Conservation (phyloP, 2,329 filamentous ascomycete species). For the Cytospora piceae region DNA sequence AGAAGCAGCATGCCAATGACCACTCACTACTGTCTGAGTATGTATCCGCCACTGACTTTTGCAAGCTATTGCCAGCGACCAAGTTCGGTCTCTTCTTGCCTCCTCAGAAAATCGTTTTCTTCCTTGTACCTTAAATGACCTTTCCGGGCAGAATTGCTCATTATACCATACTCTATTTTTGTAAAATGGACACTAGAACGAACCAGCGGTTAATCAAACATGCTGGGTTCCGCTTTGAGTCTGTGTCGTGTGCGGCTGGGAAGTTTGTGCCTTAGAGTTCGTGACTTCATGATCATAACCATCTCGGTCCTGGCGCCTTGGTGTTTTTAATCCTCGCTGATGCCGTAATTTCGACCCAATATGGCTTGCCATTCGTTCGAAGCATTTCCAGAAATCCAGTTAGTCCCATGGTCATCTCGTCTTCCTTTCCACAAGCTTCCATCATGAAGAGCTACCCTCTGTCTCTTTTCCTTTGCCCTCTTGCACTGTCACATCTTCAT, state of each 20-base stretch:
- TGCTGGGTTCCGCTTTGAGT: background rate
- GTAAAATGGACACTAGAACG: background rate
- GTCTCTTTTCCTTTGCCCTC: background rate
- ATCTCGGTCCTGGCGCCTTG: background rate
- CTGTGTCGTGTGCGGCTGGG: background rate
- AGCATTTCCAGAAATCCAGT: too few species aligned
- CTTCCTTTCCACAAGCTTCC: background rate
- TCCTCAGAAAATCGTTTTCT: background rate
- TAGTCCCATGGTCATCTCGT: background rate
- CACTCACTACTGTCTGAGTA: background rate
- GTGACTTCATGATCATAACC: slow-evolving; percentile 5
- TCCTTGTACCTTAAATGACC: background rate
- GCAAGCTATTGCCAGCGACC: background rate
- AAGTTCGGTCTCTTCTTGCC: background rate
- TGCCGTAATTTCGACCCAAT: background rate
- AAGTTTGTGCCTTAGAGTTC: background rate
- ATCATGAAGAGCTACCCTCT: slow-evolving; percentile 19
- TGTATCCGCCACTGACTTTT: background rate
- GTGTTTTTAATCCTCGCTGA: background rate
- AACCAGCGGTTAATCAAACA: background rate
- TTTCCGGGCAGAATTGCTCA: background rate
- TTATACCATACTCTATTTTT: background rate
- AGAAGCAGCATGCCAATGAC: background rate
- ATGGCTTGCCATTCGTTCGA: background rate
- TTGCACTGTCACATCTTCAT: slow-evolving; percentile 26